phyloP scores from a whole-genome alignment of 352 stramenopile genomes.

The Detonula confervacea region DNA sequence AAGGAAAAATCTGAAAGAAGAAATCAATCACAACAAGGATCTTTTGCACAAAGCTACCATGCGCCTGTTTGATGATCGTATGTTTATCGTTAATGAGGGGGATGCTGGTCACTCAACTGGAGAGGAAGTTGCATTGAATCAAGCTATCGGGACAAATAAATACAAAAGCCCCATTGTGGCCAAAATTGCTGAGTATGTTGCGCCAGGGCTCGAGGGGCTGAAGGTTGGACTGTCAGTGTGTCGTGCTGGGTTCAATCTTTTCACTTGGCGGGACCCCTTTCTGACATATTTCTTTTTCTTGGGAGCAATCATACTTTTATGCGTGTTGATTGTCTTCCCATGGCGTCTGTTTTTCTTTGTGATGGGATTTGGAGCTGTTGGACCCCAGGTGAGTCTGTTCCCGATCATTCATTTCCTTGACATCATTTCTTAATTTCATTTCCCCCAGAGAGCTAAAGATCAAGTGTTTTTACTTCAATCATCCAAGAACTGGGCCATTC shows the following conservation, averaged over 20 bases:
- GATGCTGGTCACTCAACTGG: constrained; percentile 20
- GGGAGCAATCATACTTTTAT: constrained; percentile 43
- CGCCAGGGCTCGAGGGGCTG: constrained; percentile 33
- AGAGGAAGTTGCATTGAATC: constrained; percentile 30
- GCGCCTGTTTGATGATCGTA: constrained; percentile 50
- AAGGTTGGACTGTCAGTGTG: constrained; percentile 54
- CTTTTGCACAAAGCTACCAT: constrained; percentile 32
- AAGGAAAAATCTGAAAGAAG: constrained; percentile 44
- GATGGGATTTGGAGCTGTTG: constrained; percentile 59
- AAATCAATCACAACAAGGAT: constrained; percentile 44
- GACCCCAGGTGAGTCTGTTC: constrained; percentile 68
- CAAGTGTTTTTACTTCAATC: background rate
- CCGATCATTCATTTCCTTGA: background rate
- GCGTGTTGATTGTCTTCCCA: constrained; percentile 72
- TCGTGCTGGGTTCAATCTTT: constrained; percentile 72
- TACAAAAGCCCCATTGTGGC: constrained; percentile 49
- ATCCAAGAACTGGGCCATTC: constrained; percentile 32
- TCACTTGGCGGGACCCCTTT: constrained; percentile 77
- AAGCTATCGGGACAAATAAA: constrained; percentile 46
- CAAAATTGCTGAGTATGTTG: constrained; percentile 43
- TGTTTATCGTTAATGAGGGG: constrained; percentile 41
- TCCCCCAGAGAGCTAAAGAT: background rate
- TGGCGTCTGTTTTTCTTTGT: constrained; percentile 80
- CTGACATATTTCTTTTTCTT: constrained; percentile 74
- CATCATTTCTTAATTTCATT: background rate